phyloP scores from a whole-genome alignment of 139 green algal species.

The Ulvella scutata region DNA sequence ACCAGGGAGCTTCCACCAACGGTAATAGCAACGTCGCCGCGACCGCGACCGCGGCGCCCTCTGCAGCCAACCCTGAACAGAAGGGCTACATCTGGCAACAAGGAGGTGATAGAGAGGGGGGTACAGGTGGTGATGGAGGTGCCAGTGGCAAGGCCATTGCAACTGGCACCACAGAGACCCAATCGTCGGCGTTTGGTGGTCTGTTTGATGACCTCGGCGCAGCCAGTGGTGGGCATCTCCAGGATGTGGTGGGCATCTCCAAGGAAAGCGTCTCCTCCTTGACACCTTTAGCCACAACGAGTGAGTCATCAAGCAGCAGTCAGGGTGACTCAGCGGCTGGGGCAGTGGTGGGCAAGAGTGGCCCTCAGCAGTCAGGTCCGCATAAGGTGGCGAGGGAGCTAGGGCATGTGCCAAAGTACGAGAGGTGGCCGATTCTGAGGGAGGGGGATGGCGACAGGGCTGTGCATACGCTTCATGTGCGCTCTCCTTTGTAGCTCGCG shows the following conservation, averaged over 20 bases:
- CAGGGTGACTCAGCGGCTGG: neutral
- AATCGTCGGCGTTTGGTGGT: neutral
- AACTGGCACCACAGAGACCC: no score
- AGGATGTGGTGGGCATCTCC: no score
- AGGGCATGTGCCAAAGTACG: neutral
- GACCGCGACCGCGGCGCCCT: neutral
- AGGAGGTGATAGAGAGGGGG: neutral
- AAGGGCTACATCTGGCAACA: neutral
- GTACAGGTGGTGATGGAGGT: neutral
- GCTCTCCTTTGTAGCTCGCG: neutral
- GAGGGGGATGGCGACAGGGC: constrained; percentile 37
- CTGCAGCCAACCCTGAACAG: neutral
- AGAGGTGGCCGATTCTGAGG: constrained; percentile 33
- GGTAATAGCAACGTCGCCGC: neutral
- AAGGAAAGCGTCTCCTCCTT: no score
- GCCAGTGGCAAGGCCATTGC: neutral
- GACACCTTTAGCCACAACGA: neutral
- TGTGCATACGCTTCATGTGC: constrained; percentile 44
- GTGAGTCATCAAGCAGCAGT: neutral
- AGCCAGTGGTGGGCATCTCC: no score
- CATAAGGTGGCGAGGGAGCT: neutral
- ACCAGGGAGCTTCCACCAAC: neutral
- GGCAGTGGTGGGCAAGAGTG: neutral
- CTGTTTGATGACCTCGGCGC: neutral
- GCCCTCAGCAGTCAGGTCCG: neutral